phyloP scores from a whole-genome alignment of 1,139 yeast species.

The Lodderomyces theae region DNA sequence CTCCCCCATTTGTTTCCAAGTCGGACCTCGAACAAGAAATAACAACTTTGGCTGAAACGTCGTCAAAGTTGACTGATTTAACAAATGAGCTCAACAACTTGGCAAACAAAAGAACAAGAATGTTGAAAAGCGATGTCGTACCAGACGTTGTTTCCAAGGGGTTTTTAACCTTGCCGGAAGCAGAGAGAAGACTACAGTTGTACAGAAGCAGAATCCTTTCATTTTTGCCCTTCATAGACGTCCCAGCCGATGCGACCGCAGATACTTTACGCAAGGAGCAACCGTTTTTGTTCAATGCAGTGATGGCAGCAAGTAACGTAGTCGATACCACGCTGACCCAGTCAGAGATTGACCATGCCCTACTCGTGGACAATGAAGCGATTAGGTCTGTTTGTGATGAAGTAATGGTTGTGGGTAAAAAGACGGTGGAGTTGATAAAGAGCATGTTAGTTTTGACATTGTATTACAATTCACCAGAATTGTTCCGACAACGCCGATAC shows the following conservation, averaged over 20 bases:
- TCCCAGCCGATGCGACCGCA: constrained; percentile 43
- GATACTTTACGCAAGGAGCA: constrained; percentile 47
- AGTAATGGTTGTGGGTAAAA: constrained; percentile 67
- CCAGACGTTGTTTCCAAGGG: constrained; percentile 50
- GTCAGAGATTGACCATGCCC: constrained; percentile 29
- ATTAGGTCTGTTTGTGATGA: constrained; percentile 58
- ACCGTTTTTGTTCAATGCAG: constrained; percentile 62
- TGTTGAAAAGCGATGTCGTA: constrained; percentile 22
- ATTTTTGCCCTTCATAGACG: constrained; percentile 52
- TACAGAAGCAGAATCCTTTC: constrained; percentile 41
- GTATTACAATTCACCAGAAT: constrained; percentile 85
- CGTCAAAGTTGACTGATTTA: constrained; percentile 30
- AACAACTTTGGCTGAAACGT: constrained; percentile 28
- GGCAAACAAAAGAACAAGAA: constrained; percentile 39
- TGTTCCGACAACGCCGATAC: constrained; percentile 74
- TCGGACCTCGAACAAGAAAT: constrained; percentile 39
- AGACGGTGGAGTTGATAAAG: constrained; percentile 66
- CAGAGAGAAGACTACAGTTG: constrained; percentile 41
- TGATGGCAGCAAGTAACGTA: constrained; percentile 61
- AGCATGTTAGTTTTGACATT: constrained; percentile 57
- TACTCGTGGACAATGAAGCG: constrained; percentile 55
- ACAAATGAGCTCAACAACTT: constrained; percentile 32
- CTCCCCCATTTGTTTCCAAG: constrained; percentile 32
- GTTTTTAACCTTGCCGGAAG: constrained; percentile 48
- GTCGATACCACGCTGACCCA: constrained; percentile 27